These are phyloP conservation scores for Lumnitzera littorea DNA, from an alignment of 345 rosid species.

Conservation along the genomic window DNA sequence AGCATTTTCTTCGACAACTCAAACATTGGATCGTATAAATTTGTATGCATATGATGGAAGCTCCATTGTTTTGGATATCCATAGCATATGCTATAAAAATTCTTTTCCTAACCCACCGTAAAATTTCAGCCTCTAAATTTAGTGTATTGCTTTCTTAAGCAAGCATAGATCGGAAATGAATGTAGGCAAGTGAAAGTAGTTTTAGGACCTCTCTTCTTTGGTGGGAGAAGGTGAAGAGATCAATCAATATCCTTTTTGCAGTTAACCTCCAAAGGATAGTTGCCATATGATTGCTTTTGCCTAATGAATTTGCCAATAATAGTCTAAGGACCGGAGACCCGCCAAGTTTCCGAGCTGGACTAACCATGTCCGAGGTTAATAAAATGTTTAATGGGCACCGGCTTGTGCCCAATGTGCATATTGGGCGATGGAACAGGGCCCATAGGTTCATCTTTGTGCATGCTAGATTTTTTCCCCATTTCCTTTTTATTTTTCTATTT, in stretches of 20 bases:
- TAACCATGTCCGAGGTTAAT: neutral
- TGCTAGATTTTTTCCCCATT: too few relatives aligned
- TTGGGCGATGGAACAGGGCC: too few relatives aligned
- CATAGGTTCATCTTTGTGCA: too few relatives aligned
- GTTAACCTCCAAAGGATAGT: slow-evolving; percentile 76
- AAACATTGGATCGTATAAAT: slow-evolving; percentile 11
- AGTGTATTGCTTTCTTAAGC: neutral
- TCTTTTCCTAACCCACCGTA: neutral
- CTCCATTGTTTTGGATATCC: slow-evolving; percentile 27
- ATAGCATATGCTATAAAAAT: slow-evolving; percentile 38
- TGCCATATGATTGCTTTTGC: slow-evolving; percentile 61
- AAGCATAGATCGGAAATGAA: neutral
- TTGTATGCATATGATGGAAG: slow-evolving; percentile 25
- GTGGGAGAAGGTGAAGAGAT: slow-evolving; percentile 22
- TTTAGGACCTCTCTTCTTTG: slow-evolving; percentile 53
- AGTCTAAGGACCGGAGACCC: neutral
- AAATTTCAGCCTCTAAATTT: slow-evolving; percentile 7
- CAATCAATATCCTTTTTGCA: neutral
- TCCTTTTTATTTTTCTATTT: too few relatives aligned
- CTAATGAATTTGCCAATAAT: slow-evolving; percentile 14
- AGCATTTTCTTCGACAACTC: neutral
- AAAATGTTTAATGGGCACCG: neutral
- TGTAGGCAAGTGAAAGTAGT: slow-evolving; percentile 20
- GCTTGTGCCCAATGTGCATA: too few relatives aligned
- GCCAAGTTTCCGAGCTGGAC: too few relatives aligned